These are phyloP conservation scores for Uronychia setigera DNA, from an alignment of 73 alveolate genomes.

Conservation along the genomic window DNA sequence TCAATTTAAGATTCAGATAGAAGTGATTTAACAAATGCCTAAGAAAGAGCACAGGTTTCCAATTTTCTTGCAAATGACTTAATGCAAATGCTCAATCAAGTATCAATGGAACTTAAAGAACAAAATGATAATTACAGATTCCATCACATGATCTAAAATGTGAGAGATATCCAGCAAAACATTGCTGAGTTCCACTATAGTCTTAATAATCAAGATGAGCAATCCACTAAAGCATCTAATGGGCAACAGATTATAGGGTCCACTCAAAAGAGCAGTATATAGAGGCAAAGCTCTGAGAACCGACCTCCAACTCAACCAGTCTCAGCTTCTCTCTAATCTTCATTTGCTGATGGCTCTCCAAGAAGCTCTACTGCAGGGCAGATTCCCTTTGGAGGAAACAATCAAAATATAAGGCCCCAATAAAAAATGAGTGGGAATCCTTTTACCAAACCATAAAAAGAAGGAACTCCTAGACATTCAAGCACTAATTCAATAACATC, in stretches of 20 bases:
- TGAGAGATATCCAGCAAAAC: not conserved
- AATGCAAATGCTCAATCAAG: not conserved
- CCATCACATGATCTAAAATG: not conserved
- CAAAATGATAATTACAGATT: not conserved
- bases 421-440: no score
- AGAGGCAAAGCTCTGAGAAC: not conserved
- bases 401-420: not conserved
- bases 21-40: no score
- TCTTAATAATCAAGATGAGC: not conserved
- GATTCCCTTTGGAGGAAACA: not conserved
- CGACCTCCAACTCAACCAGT: not conserved
- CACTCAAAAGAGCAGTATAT: not conserved
- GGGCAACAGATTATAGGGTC: not conserved
- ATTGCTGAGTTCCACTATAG: not conserved
- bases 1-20: not conserved
- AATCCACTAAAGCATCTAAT: not conserved
- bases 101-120: not conserved
- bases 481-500: no score
- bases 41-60: not conserved
- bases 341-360: not conserved
- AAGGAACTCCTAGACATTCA: no score
- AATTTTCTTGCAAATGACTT: not conserved
- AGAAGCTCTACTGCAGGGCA: not conserved
- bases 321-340: not conserved
- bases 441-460: no score